Evolutionary conservation across 441 rosid species (phyloP).

Genomic region (Pelargonium australe): DNA sequence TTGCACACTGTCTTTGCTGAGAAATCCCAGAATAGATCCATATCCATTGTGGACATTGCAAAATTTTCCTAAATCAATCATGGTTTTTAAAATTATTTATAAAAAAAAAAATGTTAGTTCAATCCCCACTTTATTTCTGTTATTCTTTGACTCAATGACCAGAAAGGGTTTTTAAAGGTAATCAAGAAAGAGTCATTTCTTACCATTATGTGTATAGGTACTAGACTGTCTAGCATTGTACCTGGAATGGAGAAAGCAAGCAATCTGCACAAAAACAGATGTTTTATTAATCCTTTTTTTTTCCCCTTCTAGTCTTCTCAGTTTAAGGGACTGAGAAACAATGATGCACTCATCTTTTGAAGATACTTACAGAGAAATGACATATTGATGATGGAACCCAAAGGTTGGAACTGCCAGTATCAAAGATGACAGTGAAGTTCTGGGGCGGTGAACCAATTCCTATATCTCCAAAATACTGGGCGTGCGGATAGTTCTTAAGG

Average conservation of each 20-base stretch:
- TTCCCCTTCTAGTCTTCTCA: background rate
- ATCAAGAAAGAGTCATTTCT: background rate
- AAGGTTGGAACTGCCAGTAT: constrained; percentile 64
- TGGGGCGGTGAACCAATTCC: constrained; percentile 54
- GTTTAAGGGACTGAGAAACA: background rate
- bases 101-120: background rate
- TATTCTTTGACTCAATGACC: background rate
- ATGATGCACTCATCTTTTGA: background rate
- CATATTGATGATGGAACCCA: constrained; percentile 66
- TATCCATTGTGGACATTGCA: constrained; percentile 60
- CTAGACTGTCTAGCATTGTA: constrained; percentile 49
- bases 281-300: constrained; percentile 3
- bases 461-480: background rate
- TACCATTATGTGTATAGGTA: constrained; percentile 57
- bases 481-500: background rate
- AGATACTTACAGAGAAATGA: constrained; percentile 43
- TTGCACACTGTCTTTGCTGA: constrained; percentile 63
- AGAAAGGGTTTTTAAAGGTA: background rate
- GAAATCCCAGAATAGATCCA: constrained; percentile 68
- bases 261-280: constrained; percentile 34
- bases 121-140: background rate
- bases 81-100: background rate
- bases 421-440: constrained; percentile 58
- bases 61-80: constrained; percentile 35
- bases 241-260: constrained; percentile 60